These are phyloP conservation scores for Ophiostoma fasciatum DNA, from an alignment of 2,329 filamentous ascomycete genomes.

Conservation along the genomic window DNA sequence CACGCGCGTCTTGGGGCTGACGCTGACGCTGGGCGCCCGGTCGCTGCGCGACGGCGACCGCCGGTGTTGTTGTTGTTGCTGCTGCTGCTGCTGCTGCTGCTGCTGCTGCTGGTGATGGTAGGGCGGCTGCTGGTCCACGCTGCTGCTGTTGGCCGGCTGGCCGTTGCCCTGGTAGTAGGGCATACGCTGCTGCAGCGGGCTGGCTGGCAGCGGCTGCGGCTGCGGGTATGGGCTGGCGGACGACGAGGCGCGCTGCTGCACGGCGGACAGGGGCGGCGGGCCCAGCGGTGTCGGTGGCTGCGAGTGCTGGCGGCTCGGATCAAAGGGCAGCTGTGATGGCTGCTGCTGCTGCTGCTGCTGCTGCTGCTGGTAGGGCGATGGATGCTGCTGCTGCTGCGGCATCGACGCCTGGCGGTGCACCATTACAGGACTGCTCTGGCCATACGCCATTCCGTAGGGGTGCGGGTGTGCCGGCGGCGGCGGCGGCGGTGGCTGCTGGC, in stretches of 20 bases:
- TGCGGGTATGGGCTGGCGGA: too few relatives aligned
- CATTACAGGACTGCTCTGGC: conserved; percentile 37
- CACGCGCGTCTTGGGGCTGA: conserved; percentile 63
- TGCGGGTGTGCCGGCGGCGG: not conserved
- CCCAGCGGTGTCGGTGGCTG: conserved; percentile 40
- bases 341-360: conserved; percentile 1
- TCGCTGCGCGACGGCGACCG: conserved; percentile 43
- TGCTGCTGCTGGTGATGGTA: conserved; percentile 13
- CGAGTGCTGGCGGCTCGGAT: conserved; percentile 34
- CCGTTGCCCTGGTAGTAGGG: too few relatives aligned
- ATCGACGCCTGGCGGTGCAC: conserved; percentile 27
- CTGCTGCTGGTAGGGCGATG: conserved; percentile 2
- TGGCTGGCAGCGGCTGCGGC: conserved; percentile 15
- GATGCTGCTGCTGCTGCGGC: conserved; percentile 10
- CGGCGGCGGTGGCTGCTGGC: conserved; percentile 26
- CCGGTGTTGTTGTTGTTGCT: too few relatives aligned
- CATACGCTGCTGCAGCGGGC: conserved; percentile 43
- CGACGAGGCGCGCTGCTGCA: conserved; percentile 19
- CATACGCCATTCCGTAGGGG: conserved; percentile 33
- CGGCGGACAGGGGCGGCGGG: conserved; percentile 30
- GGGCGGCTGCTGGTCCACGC: not conserved
- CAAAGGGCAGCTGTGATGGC: conserved; percentile 20
- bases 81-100: not conserved
- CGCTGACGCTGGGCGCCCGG: conserved; percentile 55
- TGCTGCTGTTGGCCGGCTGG: too few relatives aligned